phyloP scores from a whole-genome alignment of 2,329 filamentous ascomycete species.

The Xylaria polymorpha region DNA sequence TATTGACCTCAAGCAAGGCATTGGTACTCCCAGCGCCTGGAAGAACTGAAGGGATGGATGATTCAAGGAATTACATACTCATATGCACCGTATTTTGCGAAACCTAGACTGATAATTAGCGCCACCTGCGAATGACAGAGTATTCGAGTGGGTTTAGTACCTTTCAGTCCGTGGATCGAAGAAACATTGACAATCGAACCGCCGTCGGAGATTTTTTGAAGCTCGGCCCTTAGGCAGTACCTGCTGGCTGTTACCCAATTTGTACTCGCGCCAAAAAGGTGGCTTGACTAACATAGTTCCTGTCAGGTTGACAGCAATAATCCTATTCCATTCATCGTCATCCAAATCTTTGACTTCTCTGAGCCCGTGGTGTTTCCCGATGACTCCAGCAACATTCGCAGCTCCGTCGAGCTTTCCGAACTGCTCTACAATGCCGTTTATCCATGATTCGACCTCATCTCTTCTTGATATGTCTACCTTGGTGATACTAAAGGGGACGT shows the following conservation, averaged over 20 bases:
- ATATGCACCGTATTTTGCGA: constrained; percentile 54
- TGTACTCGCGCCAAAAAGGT: constrained; percentile 5
- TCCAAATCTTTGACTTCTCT: constrained; percentile 57
- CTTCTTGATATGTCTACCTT: constrained; percentile 62
- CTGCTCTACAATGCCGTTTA: constrained; percentile 57
- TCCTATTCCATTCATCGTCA: constrained; percentile 61
- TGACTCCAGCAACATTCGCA: constrained; percentile 65
- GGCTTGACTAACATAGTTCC: constrained; percentile 56
- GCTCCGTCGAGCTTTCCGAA: constrained; percentile 66
- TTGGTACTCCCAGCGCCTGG: background rate
- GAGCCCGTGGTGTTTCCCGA: constrained; percentile 57
- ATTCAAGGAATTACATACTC: constrained; percentile 39
- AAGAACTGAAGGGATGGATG: constrained; percentile 9
- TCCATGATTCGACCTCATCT: constrained; percentile 63
- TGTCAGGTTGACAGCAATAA: constrained; percentile 62
- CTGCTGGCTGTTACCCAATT: constrained; percentile 34
- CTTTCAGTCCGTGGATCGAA: constrained; percentile 63
- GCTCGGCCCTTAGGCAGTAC: constrained; percentile 60
- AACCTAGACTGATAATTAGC: constrained; percentile 51
- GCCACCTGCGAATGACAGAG: constrained; percentile 24
- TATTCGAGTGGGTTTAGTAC: constrained; percentile 50
- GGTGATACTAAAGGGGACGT: constrained; percentile 49
- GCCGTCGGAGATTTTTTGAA: constrained; percentile 58
- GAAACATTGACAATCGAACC: constrained; percentile 70
- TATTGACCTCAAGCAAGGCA: background rate